phyloP scores from a whole-genome alignment of 345 rosid genomes.

The Hibiscus trionum region DNA sequence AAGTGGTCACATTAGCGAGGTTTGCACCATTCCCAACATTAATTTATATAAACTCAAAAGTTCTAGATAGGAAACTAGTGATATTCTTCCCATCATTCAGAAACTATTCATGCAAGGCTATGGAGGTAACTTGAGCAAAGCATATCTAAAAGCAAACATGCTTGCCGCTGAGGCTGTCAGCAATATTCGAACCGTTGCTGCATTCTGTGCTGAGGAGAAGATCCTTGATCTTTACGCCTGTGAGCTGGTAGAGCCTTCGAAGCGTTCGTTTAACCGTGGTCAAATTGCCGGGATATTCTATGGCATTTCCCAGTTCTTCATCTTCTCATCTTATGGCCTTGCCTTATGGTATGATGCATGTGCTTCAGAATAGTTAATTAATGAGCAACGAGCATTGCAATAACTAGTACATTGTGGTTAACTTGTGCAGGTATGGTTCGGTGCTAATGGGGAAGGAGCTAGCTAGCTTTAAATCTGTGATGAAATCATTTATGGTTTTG shows the following conservation, averaged over 20 bases:
- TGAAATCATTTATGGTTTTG: constrained; percentile 94
- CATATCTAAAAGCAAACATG: constrained; percentile 91
- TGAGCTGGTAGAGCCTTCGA: constrained; percentile 79
- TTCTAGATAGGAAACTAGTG: background rate
- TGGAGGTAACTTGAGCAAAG: constrained; percentile 91
- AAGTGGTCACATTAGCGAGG: constrained; percentile 98
- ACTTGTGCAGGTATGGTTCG: constrained; percentile 73
- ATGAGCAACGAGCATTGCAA: background rate
- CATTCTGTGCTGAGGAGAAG: constrained; percentile 88
- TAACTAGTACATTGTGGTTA: background rate
- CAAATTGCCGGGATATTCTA: constrained; percentile 87
- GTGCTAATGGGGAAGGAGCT: constrained; percentile 79
- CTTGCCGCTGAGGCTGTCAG: constrained; percentile 93
- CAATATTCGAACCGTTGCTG: constrained; percentile 87
- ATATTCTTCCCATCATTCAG: constrained; percentile 29
- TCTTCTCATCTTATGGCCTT: constrained; percentile 92
- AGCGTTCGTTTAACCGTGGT: constrained; percentile 68
- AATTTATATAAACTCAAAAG: background rate
- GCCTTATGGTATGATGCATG: constrained; percentile 65
- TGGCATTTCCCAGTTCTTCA: constrained; percentile 93
- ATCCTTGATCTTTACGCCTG: constrained; percentile 64
- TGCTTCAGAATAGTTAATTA: constrained; percentile 2
- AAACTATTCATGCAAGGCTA: constrained; percentile 95
- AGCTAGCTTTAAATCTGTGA: constrained; percentile 66
- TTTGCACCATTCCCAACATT: constrained; percentile 15